These are phyloP conservation scores for Pseudogymnoascus sp. DNA, from an alignment of 2,329 filamentous ascomycete species.

Conservation along the genomic window DNA sequence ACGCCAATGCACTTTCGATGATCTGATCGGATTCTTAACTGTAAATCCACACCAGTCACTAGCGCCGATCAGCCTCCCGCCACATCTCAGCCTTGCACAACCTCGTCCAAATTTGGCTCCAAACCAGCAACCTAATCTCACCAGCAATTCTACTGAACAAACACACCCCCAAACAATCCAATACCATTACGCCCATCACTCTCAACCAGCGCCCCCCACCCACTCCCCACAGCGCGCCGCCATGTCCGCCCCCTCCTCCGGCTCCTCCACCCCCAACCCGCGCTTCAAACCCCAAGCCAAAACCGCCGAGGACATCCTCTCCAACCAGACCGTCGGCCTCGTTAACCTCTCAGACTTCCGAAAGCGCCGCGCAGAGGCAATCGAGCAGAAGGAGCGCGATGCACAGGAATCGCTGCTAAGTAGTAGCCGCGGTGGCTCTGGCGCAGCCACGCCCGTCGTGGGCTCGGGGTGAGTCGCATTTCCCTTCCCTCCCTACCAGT, in stretches of 20 bases:
- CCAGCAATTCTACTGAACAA: neutral
- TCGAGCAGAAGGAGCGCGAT: constrained; percentile 82
- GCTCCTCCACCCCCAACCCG: constrained; percentile 25
- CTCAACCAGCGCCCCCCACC: neutral
- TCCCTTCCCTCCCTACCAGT: neutral
- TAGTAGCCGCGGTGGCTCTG: constrained; percentile 19
- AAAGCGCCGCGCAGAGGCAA: constrained; percentile 88
- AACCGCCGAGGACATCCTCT: constrained; percentile 26
- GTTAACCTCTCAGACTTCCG: constrained; percentile 90
- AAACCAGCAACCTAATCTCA: neutral
- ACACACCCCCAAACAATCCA: neutral
- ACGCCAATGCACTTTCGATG: neutral
- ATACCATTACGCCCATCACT: neutral
- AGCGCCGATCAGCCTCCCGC: constrained; percentile 1
- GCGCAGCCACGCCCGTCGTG: constrained; percentile 37
- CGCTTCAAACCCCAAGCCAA: constrained; percentile 27
- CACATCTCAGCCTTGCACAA: constrained; percentile 7
- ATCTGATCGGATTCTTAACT: neutral
- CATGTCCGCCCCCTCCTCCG: constrained; percentile 21
- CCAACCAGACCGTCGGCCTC: constrained; percentile 58
- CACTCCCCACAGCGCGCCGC: neutral
- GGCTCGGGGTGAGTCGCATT: constrained; percentile 41
- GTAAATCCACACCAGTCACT: neutral
- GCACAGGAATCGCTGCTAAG: constrained; percentile 54
- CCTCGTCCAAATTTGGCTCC: neutral